These are phyloP conservation scores for Eucalyptus microcorys DNA, from an alignment of 345 rosid genomes.

Conservation along the genomic window DNA sequence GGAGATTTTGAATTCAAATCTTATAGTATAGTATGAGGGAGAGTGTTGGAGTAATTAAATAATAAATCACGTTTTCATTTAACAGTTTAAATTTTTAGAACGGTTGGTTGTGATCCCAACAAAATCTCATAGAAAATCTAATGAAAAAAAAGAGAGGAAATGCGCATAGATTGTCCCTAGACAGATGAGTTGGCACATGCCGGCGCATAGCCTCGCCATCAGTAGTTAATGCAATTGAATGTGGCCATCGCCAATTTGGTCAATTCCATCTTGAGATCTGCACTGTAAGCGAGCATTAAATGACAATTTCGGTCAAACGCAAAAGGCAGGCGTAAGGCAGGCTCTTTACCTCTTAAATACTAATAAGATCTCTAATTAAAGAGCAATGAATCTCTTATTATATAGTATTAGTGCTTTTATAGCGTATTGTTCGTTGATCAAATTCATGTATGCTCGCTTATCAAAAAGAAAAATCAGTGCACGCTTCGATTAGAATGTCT, in stretches of 20 bases:
- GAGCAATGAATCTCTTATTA: neutral
- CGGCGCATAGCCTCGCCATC: neutral
- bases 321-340: neutral
- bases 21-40: rapidly evolving
- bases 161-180: neutral
- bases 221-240: neutral
- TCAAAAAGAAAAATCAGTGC: neutral
- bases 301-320: neutral
- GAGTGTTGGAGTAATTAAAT: too few relatives aligned
- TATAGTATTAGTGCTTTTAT: neutral
- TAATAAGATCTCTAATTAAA: neutral
- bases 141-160: neutral
- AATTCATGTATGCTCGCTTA: neutral
- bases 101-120: too few relatives aligned
- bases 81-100: too few relatives aligned
- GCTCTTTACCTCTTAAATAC: neutral
- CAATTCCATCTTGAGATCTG: neutral
- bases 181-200: neutral
- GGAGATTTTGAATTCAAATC: rapidly evolving
- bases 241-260: neutral
- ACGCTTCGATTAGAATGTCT: neutral
- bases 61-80: too few relatives aligned
- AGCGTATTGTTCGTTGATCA: neutral
- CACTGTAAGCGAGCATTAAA: neutral
- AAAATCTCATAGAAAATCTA: neutral